A percentile compares a stretch with the other conserved stretches of the same genome.
Conservation (phyloP, 106 monocot genomes). For the Acanthochlamys bracteata region DNA sequence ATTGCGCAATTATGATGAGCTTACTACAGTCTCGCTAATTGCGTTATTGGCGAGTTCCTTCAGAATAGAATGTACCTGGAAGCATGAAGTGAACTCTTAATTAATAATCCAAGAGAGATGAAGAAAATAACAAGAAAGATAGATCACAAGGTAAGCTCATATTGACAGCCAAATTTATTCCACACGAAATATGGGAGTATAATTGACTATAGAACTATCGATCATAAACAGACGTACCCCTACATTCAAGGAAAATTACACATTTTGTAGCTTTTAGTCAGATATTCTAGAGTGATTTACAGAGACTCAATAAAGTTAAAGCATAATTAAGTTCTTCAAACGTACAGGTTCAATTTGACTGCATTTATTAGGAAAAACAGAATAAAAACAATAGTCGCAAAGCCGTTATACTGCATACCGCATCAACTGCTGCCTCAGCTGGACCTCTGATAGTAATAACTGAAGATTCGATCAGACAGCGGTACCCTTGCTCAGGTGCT, state of each 20-base stretch:
- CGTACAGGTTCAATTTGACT: background rate
- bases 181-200: no score
- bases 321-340: no score
- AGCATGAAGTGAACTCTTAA: background rate
- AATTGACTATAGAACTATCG: no score
- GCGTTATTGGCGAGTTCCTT: conserved; percentile 72
- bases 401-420: conserved; percentile 36
- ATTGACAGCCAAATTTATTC: no score
- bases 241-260: no score
- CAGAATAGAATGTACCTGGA: conserved; percentile 71
- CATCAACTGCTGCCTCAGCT: conserved; percentile 96
- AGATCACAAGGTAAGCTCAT: no score
- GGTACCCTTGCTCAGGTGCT: conserved; percentile 98
- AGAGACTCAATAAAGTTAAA: no score
- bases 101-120: no score
- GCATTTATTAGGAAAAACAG: background rate
- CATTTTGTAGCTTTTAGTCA: no score
- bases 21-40: conserved; percentile 65
- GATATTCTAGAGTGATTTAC: no score
- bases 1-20: background rate
- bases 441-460: conserved; percentile 87
- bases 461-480: conserved; percentile 89
- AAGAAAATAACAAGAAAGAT: no score
- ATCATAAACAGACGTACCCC: no score
- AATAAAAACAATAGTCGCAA: background rate